Conservation (phyloP, 2,329 filamentous ascomycete species). For the Exophiala phaeomuriformis region DNA sequence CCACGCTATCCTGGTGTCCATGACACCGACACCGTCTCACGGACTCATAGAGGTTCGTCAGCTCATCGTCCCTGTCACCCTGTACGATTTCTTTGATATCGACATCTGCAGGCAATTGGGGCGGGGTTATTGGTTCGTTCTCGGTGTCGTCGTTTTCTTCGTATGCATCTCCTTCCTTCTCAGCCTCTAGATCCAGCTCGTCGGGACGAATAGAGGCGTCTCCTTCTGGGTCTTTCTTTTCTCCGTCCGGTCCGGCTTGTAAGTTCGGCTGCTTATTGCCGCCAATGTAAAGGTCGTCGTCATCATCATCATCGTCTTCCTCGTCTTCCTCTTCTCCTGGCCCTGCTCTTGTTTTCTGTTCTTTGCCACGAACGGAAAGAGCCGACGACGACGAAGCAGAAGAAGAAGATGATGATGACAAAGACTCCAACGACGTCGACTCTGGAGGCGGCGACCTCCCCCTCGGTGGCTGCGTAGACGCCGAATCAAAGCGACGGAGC, state of each 20-base stretch:
- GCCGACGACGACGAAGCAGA: neutral
- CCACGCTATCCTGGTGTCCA: constrained; percentile 9
- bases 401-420: neutral
- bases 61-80: constrained; percentile 17
- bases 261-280: too few species aligned
- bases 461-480: constrained; percentile 14
- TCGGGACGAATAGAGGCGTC: too few species aligned
- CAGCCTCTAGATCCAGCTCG: neutral
- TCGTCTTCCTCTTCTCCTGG: too few species aligned
- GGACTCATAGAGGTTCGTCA: constrained; percentile 19
- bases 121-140: constrained; percentile 14
- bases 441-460: constrained; percentile 11
- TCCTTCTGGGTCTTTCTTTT: too few species aligned
- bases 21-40: constrained; percentile 21
- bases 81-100: constrained; percentile 15
- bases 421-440: constrained; percentile 3
- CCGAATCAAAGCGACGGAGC: constrained; percentile 19
- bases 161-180: too few species aligned
- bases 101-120: constrained; percentile 17
- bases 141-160: constrained; percentile 13
- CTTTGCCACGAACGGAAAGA: too few species aligned
- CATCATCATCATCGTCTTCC: too few species aligned
- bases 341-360: too few species aligned
- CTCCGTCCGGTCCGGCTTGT: too few species aligned
- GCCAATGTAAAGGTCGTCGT: too few species aligned